These are phyloP conservation scores for Pholiota adiposa DNA, from an alignment of 1,284 basidiomycete genomes.

Conservation along the genomic window DNA sequence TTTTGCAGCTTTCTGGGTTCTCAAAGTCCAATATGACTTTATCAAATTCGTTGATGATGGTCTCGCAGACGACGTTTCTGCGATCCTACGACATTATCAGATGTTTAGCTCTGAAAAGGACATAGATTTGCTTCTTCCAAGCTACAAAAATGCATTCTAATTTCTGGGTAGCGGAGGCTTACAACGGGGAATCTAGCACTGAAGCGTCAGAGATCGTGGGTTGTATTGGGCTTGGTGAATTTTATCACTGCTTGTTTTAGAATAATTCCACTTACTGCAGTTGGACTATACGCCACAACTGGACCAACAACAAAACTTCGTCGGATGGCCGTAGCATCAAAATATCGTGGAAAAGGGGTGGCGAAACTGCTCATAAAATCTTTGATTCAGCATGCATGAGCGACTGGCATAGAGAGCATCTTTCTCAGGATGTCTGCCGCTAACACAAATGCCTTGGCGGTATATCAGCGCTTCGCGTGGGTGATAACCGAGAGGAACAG, in stretches of 20 bases:
- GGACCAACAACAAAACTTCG: constrained; percentile 18
- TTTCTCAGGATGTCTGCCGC: constrained; percentile 16
- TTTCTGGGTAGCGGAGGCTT: constrained; percentile 34
- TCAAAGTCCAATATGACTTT: background rate
- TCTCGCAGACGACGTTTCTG: background rate
- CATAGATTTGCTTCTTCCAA: constrained; percentile 11
- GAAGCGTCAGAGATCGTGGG: constrained; percentile 28
- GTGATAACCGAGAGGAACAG: background rate
- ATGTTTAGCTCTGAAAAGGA: background rate
- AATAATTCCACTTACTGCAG: background rate
- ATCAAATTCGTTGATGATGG: background rate
- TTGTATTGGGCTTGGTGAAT: constrained; percentile 29
- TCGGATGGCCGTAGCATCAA: constrained; percentile 21
- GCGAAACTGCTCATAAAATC: constrained; percentile 12
- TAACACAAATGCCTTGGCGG: constrained; percentile 14
- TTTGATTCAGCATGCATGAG: constrained; percentile 17
- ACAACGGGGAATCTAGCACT: constrained; percentile 7
- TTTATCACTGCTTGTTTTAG: background rate
- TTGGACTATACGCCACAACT: constrained; percentile 6
- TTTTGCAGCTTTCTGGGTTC: background rate
- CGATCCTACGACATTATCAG: background rate
- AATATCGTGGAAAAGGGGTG: constrained; percentile 20
- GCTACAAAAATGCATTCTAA: constrained; percentile 29
- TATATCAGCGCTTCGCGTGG: constrained; percentile 25
- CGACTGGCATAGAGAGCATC: constrained; percentile 11